A percentile compares a stretch with the other conserved stretches of the same genome.
Conservation (phyloP, 306 rosid genomes). For the Cicer pinnatifidum region DNA sequence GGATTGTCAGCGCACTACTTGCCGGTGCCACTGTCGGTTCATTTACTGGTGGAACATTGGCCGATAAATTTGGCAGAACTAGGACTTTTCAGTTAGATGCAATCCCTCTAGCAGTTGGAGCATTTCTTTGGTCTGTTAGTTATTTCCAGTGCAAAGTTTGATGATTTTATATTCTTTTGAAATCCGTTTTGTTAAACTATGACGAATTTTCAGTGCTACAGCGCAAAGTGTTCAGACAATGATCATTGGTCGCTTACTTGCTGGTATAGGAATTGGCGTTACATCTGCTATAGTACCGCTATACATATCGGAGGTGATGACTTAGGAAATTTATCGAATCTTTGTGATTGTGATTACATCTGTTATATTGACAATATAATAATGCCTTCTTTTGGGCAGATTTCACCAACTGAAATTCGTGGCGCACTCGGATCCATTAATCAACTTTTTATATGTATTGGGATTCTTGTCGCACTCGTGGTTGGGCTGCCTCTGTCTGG, state of each 20-base stretch:
- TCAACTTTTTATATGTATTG: slow-evolving; percentile 90
- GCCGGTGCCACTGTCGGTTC: slow-evolving; percentile 98
- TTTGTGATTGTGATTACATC: slow-evolving; percentile 3
- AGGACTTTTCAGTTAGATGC: slow-evolving; percentile 90
- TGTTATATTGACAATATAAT: slow-evolving; percentile 5
- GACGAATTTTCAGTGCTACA: slow-evolving; percentile 70
- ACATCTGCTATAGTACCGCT: slow-evolving; percentile 90
- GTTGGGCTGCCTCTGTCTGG: slow-evolving; percentile 93
- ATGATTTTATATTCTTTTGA: slow-evolving; percentile 27
- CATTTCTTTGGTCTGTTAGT: slow-evolving; percentile 72
- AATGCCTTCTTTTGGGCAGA: slow-evolving; percentile 54
- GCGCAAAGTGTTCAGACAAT: slow-evolving; percentile 87
- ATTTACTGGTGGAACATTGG: slow-evolving; percentile 94
- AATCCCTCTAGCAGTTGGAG: slow-evolving; percentile 82
- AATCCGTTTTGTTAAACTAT: slow-evolving; percentile 30
- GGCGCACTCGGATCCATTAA: slow-evolving; percentile 95
- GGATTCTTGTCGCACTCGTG: slow-evolving; percentile 87
- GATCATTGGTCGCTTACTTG: slow-evolving; percentile 90
- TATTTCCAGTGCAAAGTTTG: slow-evolving; percentile 23
- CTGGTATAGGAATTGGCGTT: slow-evolving; percentile 92
- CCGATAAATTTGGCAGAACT: slow-evolving; percentile 91
- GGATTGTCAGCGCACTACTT: slow-evolving; percentile 86
- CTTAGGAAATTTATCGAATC: slow-evolving; percentile 14
- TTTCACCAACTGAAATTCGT: slow-evolving; percentile 96
- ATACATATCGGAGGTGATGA: slow-evolving; percentile 82